Evolutionary conservation across 345 rosid genomes (phyloP).

Genomic region (Melaleuca quinquenervia): DNA sequence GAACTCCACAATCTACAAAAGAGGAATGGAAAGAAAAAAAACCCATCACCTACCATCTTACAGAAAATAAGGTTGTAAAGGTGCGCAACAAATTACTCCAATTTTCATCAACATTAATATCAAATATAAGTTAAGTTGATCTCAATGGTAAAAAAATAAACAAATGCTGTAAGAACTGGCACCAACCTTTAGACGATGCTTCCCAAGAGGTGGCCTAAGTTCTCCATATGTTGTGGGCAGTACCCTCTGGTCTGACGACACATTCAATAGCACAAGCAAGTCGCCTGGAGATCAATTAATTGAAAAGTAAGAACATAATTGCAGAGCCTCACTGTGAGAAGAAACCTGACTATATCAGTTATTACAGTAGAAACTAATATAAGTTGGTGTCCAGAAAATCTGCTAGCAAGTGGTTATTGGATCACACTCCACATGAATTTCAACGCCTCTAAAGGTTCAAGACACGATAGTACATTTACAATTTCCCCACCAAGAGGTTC

Average conservation of each 20-base stretch:
- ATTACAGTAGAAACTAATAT: neutral
- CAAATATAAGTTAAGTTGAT: neutral
- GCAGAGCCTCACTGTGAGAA: neutral
- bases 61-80: neutral
- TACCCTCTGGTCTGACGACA: slow-evolving; percentile 65
- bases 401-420: neutral
- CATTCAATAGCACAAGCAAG: slow-evolving; percentile 61
- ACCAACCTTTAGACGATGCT: slow-evolving; percentile 88
- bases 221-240: slow-evolving; percentile 93
- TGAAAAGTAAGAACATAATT: neutral
- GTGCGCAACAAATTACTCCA: neutral
- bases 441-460: neutral
- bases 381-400: neutral
- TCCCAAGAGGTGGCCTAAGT: slow-evolving; percentile 95
- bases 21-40: neutral
- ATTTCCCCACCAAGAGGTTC: neutral
- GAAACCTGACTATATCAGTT: neutral
- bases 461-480: neutral
- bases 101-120: neutral
- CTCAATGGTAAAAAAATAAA: neutral
- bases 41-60: neutral
- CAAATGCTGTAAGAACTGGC: neutral
- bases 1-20: slow-evolving; percentile 86
- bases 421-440: neutral
- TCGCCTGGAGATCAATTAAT: slow-evolving; percentile 39